phyloP scores from a whole-genome alignment of 345 rosid species.

The Excoecaria cochinchinensis region DNA sequence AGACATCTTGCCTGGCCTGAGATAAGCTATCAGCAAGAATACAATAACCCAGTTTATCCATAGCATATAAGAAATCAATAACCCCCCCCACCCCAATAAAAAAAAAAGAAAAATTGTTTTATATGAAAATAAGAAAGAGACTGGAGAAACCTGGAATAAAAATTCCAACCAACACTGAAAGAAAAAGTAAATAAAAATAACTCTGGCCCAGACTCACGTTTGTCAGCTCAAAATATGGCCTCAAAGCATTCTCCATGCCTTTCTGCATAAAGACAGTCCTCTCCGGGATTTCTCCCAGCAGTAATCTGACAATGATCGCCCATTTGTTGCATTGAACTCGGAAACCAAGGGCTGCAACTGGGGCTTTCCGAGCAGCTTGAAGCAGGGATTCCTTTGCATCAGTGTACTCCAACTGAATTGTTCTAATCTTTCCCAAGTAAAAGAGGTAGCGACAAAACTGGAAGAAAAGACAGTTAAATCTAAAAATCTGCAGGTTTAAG shows the following conservation, averaged over 20 bases:
- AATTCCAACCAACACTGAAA: neutral
- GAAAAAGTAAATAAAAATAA: neutral
- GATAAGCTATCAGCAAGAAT: neutral
- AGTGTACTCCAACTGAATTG: constrained; percentile 84
- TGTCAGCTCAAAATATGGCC: constrained; percentile 84
- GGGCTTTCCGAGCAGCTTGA: constrained; percentile 91
- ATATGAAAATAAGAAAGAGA: neutral
- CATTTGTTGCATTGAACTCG: constrained; percentile 80
- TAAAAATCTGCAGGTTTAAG: neutral
- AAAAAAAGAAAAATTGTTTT: too few species aligned
- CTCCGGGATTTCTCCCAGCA: constrained; percentile 88
- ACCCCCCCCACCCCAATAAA: too few species aligned
- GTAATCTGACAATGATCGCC: constrained; percentile 71
- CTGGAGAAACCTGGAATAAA: neutral
- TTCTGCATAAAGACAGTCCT: constrained; percentile 81
- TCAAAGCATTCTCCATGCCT: constrained; percentile 79
- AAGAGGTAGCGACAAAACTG: constrained; percentile 90
- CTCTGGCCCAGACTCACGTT: constrained; percentile 50
- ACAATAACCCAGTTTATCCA: neutral
- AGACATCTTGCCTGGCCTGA: neutral
- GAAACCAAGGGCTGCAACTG: constrained; percentile 70
- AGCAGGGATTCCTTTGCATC: constrained; percentile 90
- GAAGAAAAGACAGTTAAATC: constrained; percentile 15
- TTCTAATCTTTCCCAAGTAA: constrained; percentile 79
- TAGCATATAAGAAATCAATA: neutral